These are phyloP conservation scores for Eragrostis nindensis DNA, from an alignment of 176 grass and related monocot genomes.

Conservation along the genomic window DNA sequence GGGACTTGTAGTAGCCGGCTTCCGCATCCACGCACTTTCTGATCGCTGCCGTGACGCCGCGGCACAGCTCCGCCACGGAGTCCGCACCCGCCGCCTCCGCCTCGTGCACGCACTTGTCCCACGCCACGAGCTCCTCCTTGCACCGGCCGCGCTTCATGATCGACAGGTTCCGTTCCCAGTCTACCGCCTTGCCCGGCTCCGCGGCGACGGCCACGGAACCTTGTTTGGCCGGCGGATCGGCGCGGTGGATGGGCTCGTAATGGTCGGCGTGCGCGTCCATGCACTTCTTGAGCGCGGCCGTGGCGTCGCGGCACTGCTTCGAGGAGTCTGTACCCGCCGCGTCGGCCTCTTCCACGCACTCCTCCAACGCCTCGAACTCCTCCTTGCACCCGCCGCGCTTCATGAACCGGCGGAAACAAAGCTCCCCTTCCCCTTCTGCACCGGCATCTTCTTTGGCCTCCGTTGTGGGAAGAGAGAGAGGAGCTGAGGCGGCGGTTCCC, in stretches of 20 bases:
- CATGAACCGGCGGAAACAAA: too few relatives aligned
- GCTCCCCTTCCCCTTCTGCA: too few relatives aligned
- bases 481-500: conserved; percentile 43
- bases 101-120: conserved; percentile 91
- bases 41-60: conserved; percentile 52
- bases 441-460: too few relatives aligned
- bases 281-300: too few relatives aligned
- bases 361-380: too few relatives aligned
- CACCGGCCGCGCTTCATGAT: conserved; percentile 97
- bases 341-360: too few relatives aligned
- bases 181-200: conserved; percentile 47
- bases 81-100: conserved; percentile 46
- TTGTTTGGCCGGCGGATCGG: neutral
- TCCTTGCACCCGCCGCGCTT: too few relatives aligned
- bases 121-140: conserved; percentile 75
- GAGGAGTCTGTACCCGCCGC: too few relatives aligned
- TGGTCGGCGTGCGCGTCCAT: too few relatives aligned
- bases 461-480: too few relatives aligned
- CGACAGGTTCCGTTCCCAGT: conserved; percentile 88
- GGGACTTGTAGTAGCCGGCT: conserved; percentile 75
- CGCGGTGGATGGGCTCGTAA: too few relatives aligned
- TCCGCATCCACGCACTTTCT: conserved; percentile 86
- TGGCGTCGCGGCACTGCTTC: too few relatives aligned
- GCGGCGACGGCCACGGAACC: conserved; percentile 16
- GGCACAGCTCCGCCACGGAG: conserved; percentile 80